phyloP scores from a whole-genome alignment of 768 basidiomycete species.

The Suillus sp. region DNA sequence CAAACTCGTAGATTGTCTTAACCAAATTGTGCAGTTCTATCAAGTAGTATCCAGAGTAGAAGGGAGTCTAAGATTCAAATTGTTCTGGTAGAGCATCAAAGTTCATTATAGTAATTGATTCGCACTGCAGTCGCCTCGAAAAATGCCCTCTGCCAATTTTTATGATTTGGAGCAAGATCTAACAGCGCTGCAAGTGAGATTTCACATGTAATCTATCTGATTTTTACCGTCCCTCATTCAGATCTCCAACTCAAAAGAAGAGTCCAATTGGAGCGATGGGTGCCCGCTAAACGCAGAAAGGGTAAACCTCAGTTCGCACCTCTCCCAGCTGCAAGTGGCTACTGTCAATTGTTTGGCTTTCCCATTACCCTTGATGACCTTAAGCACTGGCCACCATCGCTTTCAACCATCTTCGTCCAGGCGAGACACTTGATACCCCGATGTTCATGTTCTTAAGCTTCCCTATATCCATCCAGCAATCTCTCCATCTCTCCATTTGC shows the following conservation, averaged over 20 bases:
- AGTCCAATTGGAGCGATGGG: neutral
- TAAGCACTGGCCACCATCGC: neutral
- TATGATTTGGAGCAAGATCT: too few relatives aligned
- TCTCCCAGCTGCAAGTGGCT: neutral
- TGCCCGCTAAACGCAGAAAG: neutral
- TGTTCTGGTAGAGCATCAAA: too few relatives aligned
- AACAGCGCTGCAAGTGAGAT: too few relatives aligned
- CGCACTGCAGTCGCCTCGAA: too few relatives aligned
- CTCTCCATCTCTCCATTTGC: conserved; percentile 3
- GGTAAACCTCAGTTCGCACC: neutral
- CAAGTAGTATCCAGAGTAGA: too few relatives aligned
- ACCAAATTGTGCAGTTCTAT: too few relatives aligned
- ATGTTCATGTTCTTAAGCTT: conserved; percentile 1
- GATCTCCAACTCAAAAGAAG: neutral
- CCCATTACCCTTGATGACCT: neutral
- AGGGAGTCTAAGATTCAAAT: too few relatives aligned
- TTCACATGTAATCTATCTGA: too few relatives aligned
- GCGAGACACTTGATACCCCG: neutral
- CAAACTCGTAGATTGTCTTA: too few relatives aligned
- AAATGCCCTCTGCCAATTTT: too few relatives aligned
- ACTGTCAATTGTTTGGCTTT: conserved; percentile 6
- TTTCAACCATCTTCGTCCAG: conserved; percentile 3
- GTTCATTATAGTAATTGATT: too few relatives aligned
- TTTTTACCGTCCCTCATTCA: neutral
- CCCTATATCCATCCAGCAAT: neutral